Percentiles rank a stretch among this genome's conserved stretches.
Conservation (phyloP, 108 stramenopile genomes). For the Aurantiochytrium sp. region DNA sequence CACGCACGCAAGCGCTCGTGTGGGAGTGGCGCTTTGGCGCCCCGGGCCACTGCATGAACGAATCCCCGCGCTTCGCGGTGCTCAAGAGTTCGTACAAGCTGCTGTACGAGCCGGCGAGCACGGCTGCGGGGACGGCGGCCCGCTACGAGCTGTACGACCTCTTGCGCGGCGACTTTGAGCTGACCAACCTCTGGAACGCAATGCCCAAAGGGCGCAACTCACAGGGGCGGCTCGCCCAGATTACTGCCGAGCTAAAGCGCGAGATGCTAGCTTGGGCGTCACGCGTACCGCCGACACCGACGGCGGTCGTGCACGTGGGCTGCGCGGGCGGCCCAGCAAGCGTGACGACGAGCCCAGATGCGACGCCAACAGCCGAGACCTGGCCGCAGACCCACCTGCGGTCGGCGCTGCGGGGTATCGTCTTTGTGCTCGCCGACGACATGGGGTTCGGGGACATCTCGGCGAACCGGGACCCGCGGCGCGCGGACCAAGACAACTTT, state of each 20-base stretch:
- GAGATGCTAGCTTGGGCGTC: background rate
- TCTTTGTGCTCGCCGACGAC: constrained; percentile 13
- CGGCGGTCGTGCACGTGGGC: background rate
- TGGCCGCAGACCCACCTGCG: background rate
- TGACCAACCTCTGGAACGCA: background rate
- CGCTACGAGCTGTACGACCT: background rate
- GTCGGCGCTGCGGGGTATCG: background rate
- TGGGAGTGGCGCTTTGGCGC: background rate
- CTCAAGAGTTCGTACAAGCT: background rate
- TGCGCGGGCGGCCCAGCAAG: background rate
- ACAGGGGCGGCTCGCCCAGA: background rate
- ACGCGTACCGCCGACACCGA: background rate
- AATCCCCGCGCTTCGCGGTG: background rate
- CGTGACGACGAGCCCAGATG: background rate
- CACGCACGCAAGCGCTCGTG: background rate
- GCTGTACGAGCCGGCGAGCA: background rate
- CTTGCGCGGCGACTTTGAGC: background rate
- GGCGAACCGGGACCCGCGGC: background rate
- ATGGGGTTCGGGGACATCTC: constrained; percentile 1
- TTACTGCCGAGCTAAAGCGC: background rate
- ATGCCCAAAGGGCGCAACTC: background rate
- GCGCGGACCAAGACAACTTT: background rate
- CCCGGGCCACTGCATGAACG: constrained; percentile 1
- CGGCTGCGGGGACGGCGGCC: background rate
- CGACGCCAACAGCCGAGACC: background rate